Percentiles rank a stretch among this genome's conserved stretches.
Evolutionary conservation across 163 green algal species (phyloP).

Genomic region (Scenedesmus sp.): DNA sequence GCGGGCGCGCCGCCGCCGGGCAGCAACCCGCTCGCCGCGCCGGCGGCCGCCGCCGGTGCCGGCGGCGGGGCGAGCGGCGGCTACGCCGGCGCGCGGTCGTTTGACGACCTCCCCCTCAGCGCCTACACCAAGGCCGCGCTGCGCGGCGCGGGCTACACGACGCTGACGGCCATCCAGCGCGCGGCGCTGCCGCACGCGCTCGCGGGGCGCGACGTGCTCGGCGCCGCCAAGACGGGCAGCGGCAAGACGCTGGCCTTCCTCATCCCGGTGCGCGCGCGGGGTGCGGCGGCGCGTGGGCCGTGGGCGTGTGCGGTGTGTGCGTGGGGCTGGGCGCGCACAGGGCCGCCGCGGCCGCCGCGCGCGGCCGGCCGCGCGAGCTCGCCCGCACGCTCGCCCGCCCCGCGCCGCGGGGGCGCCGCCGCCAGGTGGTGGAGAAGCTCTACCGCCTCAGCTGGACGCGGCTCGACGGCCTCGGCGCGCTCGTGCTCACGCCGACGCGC

Average conservation of each 20-base stretch:
- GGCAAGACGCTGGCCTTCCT: constrained; percentile 98
- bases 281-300: neutral
- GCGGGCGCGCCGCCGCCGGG: constrained; percentile 57
- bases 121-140: constrained; percentile 76
- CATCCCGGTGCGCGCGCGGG: constrained; percentile 76
- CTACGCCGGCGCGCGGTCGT: constrained; percentile 50
- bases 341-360: too few species aligned
- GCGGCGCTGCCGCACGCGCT: constrained; percentile 93
- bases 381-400: too few species aligned
- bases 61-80: too few species aligned
- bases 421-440: constrained; percentile 90
- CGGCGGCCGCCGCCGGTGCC: constrained; percentile 3
- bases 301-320: too few species aligned
- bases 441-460: constrained; percentile 84
- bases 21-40: constrained; percentile 59
- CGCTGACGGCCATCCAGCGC: constrained; percentile 95
- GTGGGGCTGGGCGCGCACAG: neutral
- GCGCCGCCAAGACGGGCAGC: constrained; percentile 97
- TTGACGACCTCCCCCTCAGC: constrained; percentile 87
- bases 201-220: constrained; percentile 92
- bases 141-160: constrained; percentile 71
- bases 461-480: constrained; percentile 91
- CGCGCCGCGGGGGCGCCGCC: neutral
- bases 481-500: constrained; percentile 95
- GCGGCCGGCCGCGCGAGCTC: too few species aligned